These are phyloP conservation scores for Flueggea neowawraea DNA, from an alignment of 441 rosid species.

Conservation along the genomic window DNA sequence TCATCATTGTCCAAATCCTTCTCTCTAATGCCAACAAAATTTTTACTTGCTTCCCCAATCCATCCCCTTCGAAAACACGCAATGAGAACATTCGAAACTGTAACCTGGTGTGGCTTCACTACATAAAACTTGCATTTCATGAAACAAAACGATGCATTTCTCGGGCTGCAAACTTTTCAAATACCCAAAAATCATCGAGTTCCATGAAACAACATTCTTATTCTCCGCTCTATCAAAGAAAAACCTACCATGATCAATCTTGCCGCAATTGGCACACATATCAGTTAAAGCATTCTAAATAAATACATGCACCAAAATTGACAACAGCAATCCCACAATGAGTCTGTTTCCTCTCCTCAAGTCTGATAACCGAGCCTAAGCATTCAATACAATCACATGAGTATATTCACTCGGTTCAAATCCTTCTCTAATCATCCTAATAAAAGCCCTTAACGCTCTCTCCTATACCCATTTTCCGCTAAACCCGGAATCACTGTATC, in stretches of 20 bases:
- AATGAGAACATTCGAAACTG: constrained; percentile 40
- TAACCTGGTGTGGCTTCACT: constrained; percentile 52
- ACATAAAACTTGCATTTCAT: constrained; percentile 34
- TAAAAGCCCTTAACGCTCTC: constrained; percentile 44
- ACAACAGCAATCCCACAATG: constrained; percentile 42
- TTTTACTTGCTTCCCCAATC: constrained; percentile 30
- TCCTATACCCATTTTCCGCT: constrained; percentile 46
- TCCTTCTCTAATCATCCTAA: constrained; percentile 50
- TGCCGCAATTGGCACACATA: constrained; percentile 84
- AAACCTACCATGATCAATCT: constrained; percentile 48
- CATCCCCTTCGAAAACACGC: constrained; percentile 37
- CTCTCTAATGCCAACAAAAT: constrained; percentile 29
- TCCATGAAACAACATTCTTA: constrained; percentile 71
- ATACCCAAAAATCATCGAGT: constrained; percentile 80
- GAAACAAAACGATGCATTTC: constrained; percentile 43
- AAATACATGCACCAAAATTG: constrained; percentile 39
- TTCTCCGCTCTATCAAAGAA: constrained; percentile 41
- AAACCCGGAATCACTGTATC: constrained; percentile 80
- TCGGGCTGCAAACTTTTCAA: constrained; percentile 38
- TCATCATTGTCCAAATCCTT: constrained; percentile 42
- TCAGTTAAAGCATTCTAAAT: constrained; percentile 64
- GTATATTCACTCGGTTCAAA: constrained; percentile 68
- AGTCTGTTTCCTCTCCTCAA: constrained; percentile 56
- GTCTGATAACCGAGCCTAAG: constrained; percentile 63
- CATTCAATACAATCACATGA: constrained; percentile 63